phyloP scores from a whole-genome alignment of 2,329 filamentous ascomycete species.

The Paraconiothyrium brasiliense region DNA sequence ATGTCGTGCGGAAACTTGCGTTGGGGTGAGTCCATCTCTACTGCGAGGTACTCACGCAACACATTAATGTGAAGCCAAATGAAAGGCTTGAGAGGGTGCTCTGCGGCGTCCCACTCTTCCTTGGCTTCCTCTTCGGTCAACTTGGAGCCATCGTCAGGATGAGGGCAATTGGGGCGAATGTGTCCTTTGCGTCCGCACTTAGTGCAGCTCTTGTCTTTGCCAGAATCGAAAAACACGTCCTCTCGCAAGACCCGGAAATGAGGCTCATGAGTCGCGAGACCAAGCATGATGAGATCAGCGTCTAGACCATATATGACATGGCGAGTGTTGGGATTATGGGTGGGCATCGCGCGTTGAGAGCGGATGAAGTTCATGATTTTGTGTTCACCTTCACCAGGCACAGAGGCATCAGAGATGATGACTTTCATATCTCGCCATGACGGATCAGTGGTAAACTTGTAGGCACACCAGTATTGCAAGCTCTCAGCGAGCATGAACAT shows the following conservation, averaged over 20 bases:
- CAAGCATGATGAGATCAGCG: conserved; percentile 98
- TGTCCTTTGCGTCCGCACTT: conserved; percentile 94
- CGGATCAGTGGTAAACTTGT: conserved; percentile 96
- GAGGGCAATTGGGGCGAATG: conserved; percentile 79
- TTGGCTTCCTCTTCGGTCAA: conserved; percentile 82
- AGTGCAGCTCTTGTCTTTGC: conserved; percentile 83
- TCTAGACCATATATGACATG: conserved; percentile 99
- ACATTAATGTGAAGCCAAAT: conserved; percentile 97
- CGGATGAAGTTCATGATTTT: conserved; percentile 99
- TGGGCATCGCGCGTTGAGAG: conserved; percentile 87
- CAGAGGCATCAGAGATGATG: conserved; percentile 97
- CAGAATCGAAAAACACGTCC: conserved; percentile 93
- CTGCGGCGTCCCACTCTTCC: conserved; percentile 47
- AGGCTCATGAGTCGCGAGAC: conserved; percentile 94
- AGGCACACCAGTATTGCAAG: conserved; percentile 94
- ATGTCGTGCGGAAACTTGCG: conserved; percentile 91
- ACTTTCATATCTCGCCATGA: conserved; percentile 92
- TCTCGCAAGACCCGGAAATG: conserved; percentile 96
- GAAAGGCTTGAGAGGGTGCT: conserved; percentile 80
- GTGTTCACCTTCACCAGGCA: conserved; percentile 97
- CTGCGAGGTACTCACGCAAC: conserved; percentile 89
- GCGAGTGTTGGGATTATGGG: conserved; percentile 94
- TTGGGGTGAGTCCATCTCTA: conserved; percentile 84
- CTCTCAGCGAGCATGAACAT: conserved; percentile 95
- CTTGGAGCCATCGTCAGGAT: conserved; percentile 64